Evolutionary conservation across 2,329 filamentous ascomycete species (phyloP), one percentile per base, ranked within the genome.

Genomic region (Clarireedia paspali): DNA sequence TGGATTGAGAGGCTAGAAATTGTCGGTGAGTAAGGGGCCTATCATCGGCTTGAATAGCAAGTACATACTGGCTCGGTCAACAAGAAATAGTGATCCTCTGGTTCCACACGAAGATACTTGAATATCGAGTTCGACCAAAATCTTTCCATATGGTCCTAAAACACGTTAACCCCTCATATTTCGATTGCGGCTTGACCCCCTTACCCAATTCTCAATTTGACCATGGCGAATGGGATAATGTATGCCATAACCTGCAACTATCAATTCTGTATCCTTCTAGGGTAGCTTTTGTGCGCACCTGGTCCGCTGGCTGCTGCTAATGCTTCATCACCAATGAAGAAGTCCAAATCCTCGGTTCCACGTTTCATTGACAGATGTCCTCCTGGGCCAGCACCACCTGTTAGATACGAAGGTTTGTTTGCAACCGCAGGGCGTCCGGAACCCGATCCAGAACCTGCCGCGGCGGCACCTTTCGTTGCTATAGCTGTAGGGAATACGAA

Each of bases 51-150:
- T 49, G 38, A 59, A 15, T 50, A n/a, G 38, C 14, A 50, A 50
- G 10, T 47, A 66, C 85, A 71, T 81, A 96, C 91, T 58, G 94
- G 94, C 72, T 99, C 94, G 59, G 94, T 99, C 58, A 99, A 84
- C 60, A 99, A 84, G 74, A 99, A 99, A 77, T 96, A 91, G 74
- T 99, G 94, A 71, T 99, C 94, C 75, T 99, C 94, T 30, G 94
- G 94, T 75, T 99, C 94, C 64, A 99, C 94, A 67, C 94, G 85
- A 53, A 99, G 82, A 70, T 99, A 99, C 73, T 99, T 99, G 83
- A 99, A 99, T 75, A 99, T 99, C 61, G 94, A 99, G 77, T 97
- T 97, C 64, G 95, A 97, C 94, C 94, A 99, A 77, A 97, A 99
- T 61, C 94, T 87, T 74, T 99, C 94, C 94, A 99, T 99, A 68